Evolutionary conservation across 129 eudicot genomes (phyloP).

Genomic region (Rutidosis leptorrhynchoides): DNA sequence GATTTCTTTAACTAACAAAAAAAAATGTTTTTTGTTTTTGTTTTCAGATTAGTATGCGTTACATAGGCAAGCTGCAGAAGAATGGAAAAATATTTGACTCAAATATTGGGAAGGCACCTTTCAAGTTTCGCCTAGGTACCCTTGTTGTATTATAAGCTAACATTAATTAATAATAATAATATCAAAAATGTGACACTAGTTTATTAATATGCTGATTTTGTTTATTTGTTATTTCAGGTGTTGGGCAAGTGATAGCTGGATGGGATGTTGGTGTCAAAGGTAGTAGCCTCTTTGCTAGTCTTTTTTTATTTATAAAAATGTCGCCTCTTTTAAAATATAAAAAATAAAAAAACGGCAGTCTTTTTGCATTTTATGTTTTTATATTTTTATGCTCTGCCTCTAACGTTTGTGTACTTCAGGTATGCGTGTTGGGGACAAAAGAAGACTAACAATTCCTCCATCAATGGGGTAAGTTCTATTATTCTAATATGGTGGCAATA

Average conservation of each 20-base stretch:
- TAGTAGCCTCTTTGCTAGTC: constrained; percentile 28
- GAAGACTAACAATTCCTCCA: constrained; percentile 96
- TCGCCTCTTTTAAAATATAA: no score
- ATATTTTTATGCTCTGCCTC: no score
- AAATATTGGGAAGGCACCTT: constrained; percentile 73
- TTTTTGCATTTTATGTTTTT: no score
- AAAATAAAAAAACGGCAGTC: no score
- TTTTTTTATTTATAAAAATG: no score
- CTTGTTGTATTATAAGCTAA: background rate
- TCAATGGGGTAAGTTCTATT: constrained; percentile 73
- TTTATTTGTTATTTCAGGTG: constrained; percentile 39
- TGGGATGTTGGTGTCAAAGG: constrained; percentile 99
- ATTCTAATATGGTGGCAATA: background rate
- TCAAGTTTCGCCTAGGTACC: constrained; percentile 81
- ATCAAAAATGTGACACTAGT: background rate
- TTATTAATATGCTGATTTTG: background rate
- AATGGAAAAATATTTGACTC: constrained; percentile 87
- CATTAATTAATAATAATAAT: no score
- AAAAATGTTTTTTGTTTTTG: background rate
- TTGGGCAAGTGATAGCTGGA: constrained; percentile 85
- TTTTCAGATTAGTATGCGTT: constrained; percentile 66
- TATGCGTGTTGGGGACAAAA: constrained; percentile 95
- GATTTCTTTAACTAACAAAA: background rate
- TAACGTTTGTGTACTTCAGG: constrained; percentile 59
- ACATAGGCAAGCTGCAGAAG: constrained; percentile 90